Conservation (phyloP, 305 asterid genomes). For the Solanum hybrid region DNA sequence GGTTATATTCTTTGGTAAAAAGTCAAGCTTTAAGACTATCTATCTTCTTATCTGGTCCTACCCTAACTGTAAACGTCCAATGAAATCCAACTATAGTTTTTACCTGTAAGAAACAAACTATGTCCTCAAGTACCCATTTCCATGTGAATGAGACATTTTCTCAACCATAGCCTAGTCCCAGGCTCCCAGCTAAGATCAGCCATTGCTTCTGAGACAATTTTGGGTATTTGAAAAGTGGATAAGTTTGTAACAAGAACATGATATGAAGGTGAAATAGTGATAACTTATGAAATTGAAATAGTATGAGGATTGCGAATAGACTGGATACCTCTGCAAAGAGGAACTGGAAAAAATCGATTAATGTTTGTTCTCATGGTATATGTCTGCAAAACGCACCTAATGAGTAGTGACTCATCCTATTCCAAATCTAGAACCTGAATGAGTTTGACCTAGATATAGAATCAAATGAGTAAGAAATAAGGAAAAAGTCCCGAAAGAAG, state of each 20-base stretch:
- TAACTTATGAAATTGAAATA: background rate
- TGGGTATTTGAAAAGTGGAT: background rate
- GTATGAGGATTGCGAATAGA: background rate
- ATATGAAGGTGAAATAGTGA: background rate
- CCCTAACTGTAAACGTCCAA: background rate
- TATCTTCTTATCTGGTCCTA: background rate
- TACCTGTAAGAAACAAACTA: background rate
- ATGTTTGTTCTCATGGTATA: background rate
- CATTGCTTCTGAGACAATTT: background rate
- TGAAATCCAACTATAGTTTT: background rate
- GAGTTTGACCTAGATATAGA: background rate
- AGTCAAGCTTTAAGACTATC: background rate
- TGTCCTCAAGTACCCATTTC: background rate
- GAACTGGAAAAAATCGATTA: background rate
- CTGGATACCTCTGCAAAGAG: background rate
- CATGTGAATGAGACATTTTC: background rate
- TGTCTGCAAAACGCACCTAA: background rate
- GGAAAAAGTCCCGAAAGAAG: background rate
- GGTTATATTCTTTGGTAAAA: background rate
- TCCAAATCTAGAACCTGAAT: background rate
- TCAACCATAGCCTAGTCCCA: background rate
- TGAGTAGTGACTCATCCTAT: background rate
- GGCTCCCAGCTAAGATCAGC: background rate
- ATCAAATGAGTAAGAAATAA: background rate
- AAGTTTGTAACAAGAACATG: background rate